Base-by-base conservation (phyloP, 352 stramenopile genomes). In the Pythium dissimile region DNA sequence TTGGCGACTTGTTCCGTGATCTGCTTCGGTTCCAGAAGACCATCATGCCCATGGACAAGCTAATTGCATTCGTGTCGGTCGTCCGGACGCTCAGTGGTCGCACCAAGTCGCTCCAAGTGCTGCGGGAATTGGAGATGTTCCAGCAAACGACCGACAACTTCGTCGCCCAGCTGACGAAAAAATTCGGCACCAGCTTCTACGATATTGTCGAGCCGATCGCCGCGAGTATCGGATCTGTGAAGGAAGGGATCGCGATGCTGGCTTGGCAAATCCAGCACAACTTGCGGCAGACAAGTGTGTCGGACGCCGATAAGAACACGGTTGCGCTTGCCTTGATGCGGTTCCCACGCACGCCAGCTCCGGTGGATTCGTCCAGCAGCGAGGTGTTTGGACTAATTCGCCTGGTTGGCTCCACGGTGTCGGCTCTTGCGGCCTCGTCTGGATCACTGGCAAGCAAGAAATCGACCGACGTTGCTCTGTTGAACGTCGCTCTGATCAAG, bases 121-220 rank as follows among this genome's bases (percentile, higher is more conserved):
- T 90, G 21, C 82, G 86, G 21, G 87, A 95, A 37, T 47, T 94
- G 11, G 79, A 91, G n/a, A 88, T 93, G 76, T 91, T 96, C 39
- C 84, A 96, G 56, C 84, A 94, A 42, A 95, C 85, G 7, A 92
- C 83, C 8, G 81, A 94, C 16, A 94, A 76, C 49, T 94, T 94
- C 39, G 24, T 87, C 18, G 47, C 67, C 28, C 85, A 89, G 49
- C 24, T 95, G 30, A 60, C 67, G 8, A 75, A 75, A 34, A 91
- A 92, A 54, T 96, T 85, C 69, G 67, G 59, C 0, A 71, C 75
- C 16, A 83, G 70, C 27, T 97, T 94, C 56, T 73, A 77, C 28
- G 89, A 97, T 66, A 77, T 97, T 13, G 53, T 95, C 12, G 80
- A 94, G 46, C 88, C 89, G 15, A 62, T 97, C 18, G 67, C 66